phyloP scores from a whole-genome alignment of 495 filamentous ascomycete genomes.

The Thermothielavioides terrestris region DNA sequence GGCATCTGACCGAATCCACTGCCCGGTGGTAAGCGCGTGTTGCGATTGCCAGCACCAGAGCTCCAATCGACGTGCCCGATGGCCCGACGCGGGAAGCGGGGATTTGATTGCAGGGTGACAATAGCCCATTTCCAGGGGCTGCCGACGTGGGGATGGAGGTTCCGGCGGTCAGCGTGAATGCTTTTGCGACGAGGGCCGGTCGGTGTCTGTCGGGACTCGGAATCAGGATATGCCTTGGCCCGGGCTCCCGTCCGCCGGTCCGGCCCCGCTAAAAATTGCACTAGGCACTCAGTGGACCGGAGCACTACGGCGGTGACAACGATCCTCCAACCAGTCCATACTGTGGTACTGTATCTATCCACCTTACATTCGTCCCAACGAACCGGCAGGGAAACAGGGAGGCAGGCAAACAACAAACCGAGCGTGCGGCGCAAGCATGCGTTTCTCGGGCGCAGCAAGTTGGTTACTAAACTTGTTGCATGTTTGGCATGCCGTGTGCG shows the following conservation, averaged over 20 bases:
- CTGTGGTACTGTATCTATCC: no score
- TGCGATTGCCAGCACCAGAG: background rate
- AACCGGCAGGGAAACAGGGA: constrained; percentile 5
- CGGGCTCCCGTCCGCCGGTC: constrained; percentile 4
- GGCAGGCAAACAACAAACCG: constrained; percentile 2
- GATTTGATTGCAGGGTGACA: constrained; percentile 10
- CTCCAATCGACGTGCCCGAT: background rate
- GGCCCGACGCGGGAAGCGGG: background rate
- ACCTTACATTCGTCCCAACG: background rate
- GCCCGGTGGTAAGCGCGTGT: background rate
- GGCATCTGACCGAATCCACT: background rate
- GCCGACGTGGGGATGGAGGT: background rate
- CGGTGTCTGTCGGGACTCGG: constrained; percentile 7
- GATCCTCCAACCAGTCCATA: background rate
- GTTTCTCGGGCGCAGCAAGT: constrained; percentile 16
- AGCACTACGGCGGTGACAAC: constrained; percentile 2
- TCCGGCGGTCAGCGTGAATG: background rate
- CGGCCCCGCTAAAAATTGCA: constrained; percentile 7
- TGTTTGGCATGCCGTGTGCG: no score
- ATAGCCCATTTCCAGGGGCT: background rate
- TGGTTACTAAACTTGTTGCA: background rate
- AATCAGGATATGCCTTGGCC: constrained; percentile 6
- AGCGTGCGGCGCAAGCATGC: constrained; percentile 3
- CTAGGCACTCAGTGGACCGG: background rate
- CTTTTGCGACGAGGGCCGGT: constrained; percentile 5